Base-by-base conservation (phyloP, 768 basidiomycete genomes). In the Bullera alba region DNA sequence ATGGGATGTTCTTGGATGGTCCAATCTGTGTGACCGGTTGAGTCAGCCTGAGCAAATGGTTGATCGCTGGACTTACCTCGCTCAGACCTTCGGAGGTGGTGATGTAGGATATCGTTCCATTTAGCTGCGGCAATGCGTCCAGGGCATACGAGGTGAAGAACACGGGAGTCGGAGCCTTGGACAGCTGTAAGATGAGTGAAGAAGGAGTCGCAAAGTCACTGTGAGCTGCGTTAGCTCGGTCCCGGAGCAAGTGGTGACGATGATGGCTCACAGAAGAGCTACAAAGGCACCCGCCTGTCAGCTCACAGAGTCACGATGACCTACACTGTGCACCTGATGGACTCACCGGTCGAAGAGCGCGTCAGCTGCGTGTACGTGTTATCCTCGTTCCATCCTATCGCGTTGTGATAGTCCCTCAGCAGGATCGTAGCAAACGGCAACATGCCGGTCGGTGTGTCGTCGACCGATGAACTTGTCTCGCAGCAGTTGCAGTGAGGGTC, bases 351-450 rank as follows among this genome's bases (percentile, higher is more conserved):
- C 1, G 91, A 93, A 29, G 89, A 86, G 48, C 87, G 81, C 0
- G 89, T 95, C 37, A 97, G 63, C 58, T 92, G 88, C 2, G 85
- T 81, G 65, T 88, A 96, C 19, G 93, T 77, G 64, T 93, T 93
- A 73, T 96, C 92, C 69, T 93, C 88, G 62, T 90, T 91, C 93
- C 93, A 97, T 55, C 88, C 87, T 27, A 89, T 95, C n/a, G 82
- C 83, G 58, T 81, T 80, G 77, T 89, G 91, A 73, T 93, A 96
- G 70, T 79, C 84, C 56, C 85, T 84, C 30, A 96, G 77, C 50
- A 96, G 62, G 34, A 68, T 51, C 0, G 65, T 61, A 5, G 57
- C 57, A 50, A 67, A 70, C 15, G 57, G 61, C 30, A 68, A 54
- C 68, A 71, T 70, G 19, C 28, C 30, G 34, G 5, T 48, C 6